Conservation (phyloP, 805 yeast genomes). For the Suhomyces xylopsoci region DNA sequence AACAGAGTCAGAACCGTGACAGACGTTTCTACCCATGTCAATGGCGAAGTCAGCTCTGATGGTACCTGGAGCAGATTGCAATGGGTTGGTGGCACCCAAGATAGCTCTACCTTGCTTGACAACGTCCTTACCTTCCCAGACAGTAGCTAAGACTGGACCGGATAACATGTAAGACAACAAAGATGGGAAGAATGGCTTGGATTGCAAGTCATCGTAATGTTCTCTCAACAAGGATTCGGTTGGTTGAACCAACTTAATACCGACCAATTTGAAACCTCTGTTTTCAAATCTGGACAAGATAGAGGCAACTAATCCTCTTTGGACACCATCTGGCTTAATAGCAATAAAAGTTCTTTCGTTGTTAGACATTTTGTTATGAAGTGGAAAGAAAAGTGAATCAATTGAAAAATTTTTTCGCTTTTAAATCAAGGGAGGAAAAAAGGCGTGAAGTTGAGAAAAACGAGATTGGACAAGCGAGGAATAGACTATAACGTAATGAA, state of each 20-base stretch:
- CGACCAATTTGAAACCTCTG: conserved; percentile 97
- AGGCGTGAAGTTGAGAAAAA: not conserved
- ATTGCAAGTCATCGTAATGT: conserved; percentile 93
- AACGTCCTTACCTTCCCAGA: conserved; percentile 99
- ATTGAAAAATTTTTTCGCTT: conserved; percentile 3
- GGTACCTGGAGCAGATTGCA: conserved; percentile 97
- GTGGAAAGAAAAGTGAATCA: not conserved
- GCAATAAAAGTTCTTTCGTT: conserved; percentile 89
- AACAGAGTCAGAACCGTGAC: conserved; percentile 99
- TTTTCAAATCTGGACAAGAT: conserved; percentile 91
- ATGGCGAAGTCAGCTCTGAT: conserved; percentile 99
- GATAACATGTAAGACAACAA: conserved; percentile 94
- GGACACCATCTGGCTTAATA: conserved; percentile 99
- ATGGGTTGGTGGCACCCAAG: conserved; percentile 99
- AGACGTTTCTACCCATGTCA: conserved; percentile 98
- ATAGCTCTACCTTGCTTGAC: conserved; percentile 98
- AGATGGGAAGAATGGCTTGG: conserved; percentile 98
- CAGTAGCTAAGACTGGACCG: conserved; percentile 98
- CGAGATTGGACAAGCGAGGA: not conserved
- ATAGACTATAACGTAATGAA: not conserved
- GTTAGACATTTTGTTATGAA: conserved; percentile 40
- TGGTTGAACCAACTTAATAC: conserved; percentile 86
- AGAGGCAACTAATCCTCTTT: conserved; percentile 91
- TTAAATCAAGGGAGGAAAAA: not conserved
- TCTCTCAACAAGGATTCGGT: conserved; percentile 81